Conservation (phyloP, 441 rosid species). For the Eugenia klotzschiana region DNA sequence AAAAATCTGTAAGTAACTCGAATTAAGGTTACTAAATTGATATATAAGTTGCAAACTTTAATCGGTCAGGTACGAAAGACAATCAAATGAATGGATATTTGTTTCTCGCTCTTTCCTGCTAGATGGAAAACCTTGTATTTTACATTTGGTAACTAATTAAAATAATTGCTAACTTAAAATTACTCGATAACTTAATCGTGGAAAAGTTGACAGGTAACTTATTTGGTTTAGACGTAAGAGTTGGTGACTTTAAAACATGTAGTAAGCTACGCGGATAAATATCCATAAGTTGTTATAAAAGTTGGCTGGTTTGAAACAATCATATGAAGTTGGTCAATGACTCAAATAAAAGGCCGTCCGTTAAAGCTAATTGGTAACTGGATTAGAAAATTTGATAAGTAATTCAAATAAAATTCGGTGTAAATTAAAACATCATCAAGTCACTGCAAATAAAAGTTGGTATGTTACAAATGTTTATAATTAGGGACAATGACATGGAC, state of each 20-base stretch:
- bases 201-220: background rate
- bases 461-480: background rate
- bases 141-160: background rate
- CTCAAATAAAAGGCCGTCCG: background rate
- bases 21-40: background rate
- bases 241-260: background rate
- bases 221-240: background rate
- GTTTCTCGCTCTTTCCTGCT: background rate
- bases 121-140: background rate
- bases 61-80: background rate
- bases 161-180: background rate
- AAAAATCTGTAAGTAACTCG: background rate
- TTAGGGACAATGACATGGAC: background rate
- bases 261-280: too few species aligned
- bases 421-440: background rate
- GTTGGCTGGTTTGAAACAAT: too few species aligned
- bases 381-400: background rate
- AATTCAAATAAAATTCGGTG: background rate
- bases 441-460: background rate
- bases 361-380: background rate
- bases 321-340: background rate
- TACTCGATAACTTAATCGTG: background rate
- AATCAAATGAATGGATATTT: background rate
- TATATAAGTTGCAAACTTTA: background rate
- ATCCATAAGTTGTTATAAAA: too few species aligned